Evolutionary conservation across 75 land plant genomes (phyloP), one percentile per base, ranked within the genome.

Genomic region (Ceratopteris richardii): DNA sequence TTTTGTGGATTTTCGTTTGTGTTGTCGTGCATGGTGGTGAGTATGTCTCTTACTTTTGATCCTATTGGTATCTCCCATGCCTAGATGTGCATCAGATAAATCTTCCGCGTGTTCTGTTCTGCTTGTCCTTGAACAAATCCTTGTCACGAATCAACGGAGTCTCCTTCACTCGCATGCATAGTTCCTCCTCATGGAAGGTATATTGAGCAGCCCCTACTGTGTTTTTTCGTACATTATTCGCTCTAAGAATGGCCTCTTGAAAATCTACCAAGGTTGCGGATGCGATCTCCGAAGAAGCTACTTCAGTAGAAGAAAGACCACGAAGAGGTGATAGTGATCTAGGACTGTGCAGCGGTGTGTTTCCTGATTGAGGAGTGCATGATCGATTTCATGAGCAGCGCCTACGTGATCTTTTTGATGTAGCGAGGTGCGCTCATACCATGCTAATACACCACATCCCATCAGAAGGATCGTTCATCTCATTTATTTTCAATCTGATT

Each of bases 61-160:
- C 21, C 48, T 17, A 17, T 46, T 46, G 14, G 48, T 17, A 46
- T 46, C 48, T 20, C 48, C 48, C 48, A 46, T 46, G 21, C 48
- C 48, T 2, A 46, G 21, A 46, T 46, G 14, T 20, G 21, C 4
- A 46, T 46, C 48, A 17, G n/a, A 17, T 2, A 46, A 17, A 4
- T 46, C 48, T 17, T 46, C 21, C 21, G 14, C 3, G 17, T 2
- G 4, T 14, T 20, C 48, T n/a, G 14, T 20, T 46, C 14, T 46
- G 48, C 21, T 46, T 14, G 2, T 46, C 17, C 48, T 46, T 2
- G 21, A n/a, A 20, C 12, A n/a, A 14, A 5, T 46, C 17, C 48
- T 46, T 4, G 12, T 3, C 9, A 9, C 37, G 37, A 3, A 4
- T 33, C 37, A 20, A 46, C 17, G 48, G 2, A 7, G 4, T 46